Base-by-base conservation (phyloP, 177 flowering plant genomes). In the Vitis hybrid region DNA sequence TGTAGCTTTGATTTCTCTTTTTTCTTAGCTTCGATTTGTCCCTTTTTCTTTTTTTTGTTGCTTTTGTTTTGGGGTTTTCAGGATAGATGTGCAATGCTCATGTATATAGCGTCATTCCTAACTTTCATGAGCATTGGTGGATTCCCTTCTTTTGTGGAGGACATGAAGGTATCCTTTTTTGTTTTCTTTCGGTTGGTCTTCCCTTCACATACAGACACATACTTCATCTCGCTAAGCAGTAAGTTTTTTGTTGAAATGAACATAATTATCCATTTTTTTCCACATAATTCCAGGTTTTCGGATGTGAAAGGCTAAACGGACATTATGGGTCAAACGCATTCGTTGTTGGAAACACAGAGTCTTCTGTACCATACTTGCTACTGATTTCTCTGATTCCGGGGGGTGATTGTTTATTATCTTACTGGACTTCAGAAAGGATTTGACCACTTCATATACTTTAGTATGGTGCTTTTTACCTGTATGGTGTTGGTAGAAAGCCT, bases 251-350 rank as follows among this genome's bases (percentile, higher is more conserved):
- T 6, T 34, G 26, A 23, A 23, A 34, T 34, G 7, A 34, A 34
- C 45, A 0, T 34, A 6, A 1, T 0, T 34, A 34, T 6, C 45
- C 45, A 2, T 34, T 34, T 13, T 4, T 11, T 23, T 23, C 12
- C 23, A 32, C 13, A 3, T 57, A 13, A 17, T 56, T 51, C 18
- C 69, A 86, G 90, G 84, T 89, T 8, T 89, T 87, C 63, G 65
- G 68, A 15, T 60, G 85, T 51, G 94, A 90, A 74, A 81, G 88
- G 70, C 58, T 89, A 32, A 89, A 88, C 50, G 90, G 92, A 12
- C 90, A 88, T 67, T 87, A 86, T 54, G 84, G 87, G 0, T 80
- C 76, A 0, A 64, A 62, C 1, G 79, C 90, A 23, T 89, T 81
- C 26, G 88, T 85, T 0, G 18, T 90, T 0, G 80, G 80, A 65